Evolutionary conservation across 257 asterid genomes (phyloP).

Genomic region (Anisodus tanguticus): DNA sequence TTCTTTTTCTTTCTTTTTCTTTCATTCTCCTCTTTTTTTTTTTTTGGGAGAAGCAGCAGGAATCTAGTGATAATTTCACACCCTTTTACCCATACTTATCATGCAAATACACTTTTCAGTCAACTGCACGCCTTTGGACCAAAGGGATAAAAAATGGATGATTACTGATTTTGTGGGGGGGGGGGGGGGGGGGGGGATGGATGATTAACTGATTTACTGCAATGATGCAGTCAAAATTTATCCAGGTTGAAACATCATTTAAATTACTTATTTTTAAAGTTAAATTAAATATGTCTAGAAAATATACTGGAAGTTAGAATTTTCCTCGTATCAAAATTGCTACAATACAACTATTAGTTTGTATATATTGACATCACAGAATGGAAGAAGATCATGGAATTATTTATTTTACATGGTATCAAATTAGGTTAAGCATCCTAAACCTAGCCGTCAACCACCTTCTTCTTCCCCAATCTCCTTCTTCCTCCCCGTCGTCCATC

Average conservation of each 20-base stretch:
- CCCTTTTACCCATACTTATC: neutral
- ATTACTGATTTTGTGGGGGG: neutral
- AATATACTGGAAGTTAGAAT: neutral
- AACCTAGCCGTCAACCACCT: no score
- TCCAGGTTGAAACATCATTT: slow-evolving; percentile 2
- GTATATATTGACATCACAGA: no score
- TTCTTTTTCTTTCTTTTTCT: no score
- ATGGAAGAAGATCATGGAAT: no score
- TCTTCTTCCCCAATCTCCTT: no score
- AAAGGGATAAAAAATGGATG: neutral
- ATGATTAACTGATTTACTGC: neutral
- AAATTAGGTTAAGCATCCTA: no score
- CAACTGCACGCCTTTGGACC: slow-evolving; percentile 17
- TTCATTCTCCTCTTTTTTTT: no score
- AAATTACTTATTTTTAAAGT: neutral
- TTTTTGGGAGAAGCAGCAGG: neutral
- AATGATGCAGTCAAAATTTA: slow-evolving; percentile 23
- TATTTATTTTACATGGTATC: no score
- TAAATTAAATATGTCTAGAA: neutral
- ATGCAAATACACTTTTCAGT: neutral
- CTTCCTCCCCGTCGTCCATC: no score
- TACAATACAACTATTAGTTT: no score
- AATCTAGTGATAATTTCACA: slow-evolving; percentile 2
- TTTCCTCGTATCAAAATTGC: neutral
- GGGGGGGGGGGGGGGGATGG: no score